Evolutionary conservation across 1,139 yeast species (phyloP), one percentile per base, ranked within the genome.

Genomic region (Pichia sp.): DNA sequence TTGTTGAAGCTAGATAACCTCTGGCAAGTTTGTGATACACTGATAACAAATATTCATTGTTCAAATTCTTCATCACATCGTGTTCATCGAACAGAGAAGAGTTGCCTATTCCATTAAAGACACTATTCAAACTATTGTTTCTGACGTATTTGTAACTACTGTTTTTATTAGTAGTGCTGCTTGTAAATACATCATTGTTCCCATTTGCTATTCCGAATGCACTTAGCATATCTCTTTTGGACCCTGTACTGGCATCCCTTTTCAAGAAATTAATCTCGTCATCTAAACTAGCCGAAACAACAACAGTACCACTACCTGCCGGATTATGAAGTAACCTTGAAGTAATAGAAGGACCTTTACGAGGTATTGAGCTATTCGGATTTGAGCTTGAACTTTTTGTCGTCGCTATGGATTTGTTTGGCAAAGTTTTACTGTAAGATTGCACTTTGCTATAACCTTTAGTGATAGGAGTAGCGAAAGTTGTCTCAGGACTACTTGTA

Each of bases 21-120:
- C 79, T 78, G 1, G 93, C 93, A 58, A 89, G 76, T 9, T 74
- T 70, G 12, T 79, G 73, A 62, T 85, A 85, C 3, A 86, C 66
- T 19, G 73, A 70, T 34, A 80, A 66, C 28, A 86, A 62, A 52
- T 76, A 74, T 34, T 60, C 66, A 42, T 59, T 61, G 34, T 36
- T 26, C 21, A 39, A 40, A 36, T 42, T 44, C 31, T 21, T 50
- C 16, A 41, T 47, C 8, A 34, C 16, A 18, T 52, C 48, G 23
- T 37, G 25, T 10, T 46, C 53, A 21, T 44, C 47, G 42, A 47
- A 50, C 9, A 50, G 21, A 3, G 41, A 25, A 4, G 43, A 28
- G 19, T 37, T 50, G 23, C 39, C 49, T 18, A 49, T 23, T 5
- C 46, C 47, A 18, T 28, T 25, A 23, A 37, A 25, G 8, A 39